Base-by-base conservation (phyloP, 2,329 filamentous ascomycete species). In the Calycina herbarum region DNA sequence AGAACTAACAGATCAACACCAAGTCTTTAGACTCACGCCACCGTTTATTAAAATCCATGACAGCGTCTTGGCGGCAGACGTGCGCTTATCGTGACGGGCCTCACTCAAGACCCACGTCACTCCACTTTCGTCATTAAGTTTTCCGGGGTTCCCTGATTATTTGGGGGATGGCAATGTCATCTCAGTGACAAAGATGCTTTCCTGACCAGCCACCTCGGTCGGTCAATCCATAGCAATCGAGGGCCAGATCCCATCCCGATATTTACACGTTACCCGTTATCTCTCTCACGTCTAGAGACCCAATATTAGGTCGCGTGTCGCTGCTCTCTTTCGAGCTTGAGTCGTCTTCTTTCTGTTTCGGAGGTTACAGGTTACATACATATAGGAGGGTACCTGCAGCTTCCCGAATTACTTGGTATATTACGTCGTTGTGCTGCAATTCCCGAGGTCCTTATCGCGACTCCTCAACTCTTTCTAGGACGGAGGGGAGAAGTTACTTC, bases 181-280 rank as follows among this genome's bases (percentile, higher is more conserved):
- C 20, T 51, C 48, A 11, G 1, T 51, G 48, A 51, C 48, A 24
- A 51, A 51, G 38, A 40, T 40, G 2, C 38, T 11, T 1, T 40
- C 38, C 13, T 40, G 38, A 51, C 24, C 48, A 20, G 5, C 1
- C 42, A 7, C 42, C 48, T 13, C 20, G n/a, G 45, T 48, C 45
- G 45, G 48, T 51, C 48, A 51, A 51, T 51, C 48, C 45, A 20
- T 51, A 20, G 13, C 48, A 51, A 24, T 27, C 48, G 48, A 51
- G 20, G 42, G n/a, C 42, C 33, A 62, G 54, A 15, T 62, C 63
- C 65, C 33, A 64, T 64, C 56, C 65, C 70, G 66, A 70, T 38
- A 63, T 67, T 71, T 70, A 70, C 40, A 68, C 69, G 66, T 48
- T 68, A 64, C 63, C 56, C 63, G 64, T 65, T 64, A 69, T 62